phyloP scores from a whole-genome alignment of 2,329 filamentous ascomycete species.

The Diaporthe capsici region DNA sequence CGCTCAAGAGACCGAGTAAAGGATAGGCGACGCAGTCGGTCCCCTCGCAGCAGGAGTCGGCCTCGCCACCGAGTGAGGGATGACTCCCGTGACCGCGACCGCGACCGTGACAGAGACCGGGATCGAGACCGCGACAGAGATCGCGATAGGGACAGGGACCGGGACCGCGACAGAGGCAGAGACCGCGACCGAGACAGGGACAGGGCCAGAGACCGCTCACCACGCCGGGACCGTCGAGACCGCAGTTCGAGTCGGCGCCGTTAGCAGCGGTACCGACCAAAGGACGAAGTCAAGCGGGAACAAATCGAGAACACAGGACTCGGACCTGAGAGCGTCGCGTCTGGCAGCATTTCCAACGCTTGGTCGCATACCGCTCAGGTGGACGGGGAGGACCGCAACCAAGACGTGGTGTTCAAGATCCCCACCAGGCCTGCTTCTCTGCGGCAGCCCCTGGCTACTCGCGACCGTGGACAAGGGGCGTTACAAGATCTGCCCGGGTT shows the following conservation, averaged over 20 bases:
- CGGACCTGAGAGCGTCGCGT: background rate
- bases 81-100: constrained; percentile 50
- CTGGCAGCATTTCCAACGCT: background rate
- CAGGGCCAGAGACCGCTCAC: constrained; percentile 29
- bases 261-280: constrained; percentile 32
- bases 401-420: constrained; percentile 8
- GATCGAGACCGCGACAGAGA: constrained; percentile 51
- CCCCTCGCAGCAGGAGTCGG: constrained; percentile 49
- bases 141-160: constrained; percentile 49
- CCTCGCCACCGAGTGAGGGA: constrained; percentile 51
- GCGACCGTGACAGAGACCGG: constrained; percentile 50
- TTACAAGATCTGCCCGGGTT: background rate
- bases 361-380: constrained; percentile 16
- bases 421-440: background rate
- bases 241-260: constrained; percentile 41
- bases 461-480: background rate
- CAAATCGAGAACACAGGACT: background rate
- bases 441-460: background rate
- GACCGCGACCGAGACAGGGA: constrained; percentile 42
- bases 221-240: constrained; percentile 39
- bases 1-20: constrained; percentile 39
- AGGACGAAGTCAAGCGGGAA: constrained; percentile 8
- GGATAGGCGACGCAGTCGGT: constrained; percentile 42
- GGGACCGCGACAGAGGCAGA: constrained; percentile 51
- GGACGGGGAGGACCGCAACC: background rate